Base-by-base conservation (phyloP, 1,139 yeast genomes). In the Suhomyces kunorum region DNA sequence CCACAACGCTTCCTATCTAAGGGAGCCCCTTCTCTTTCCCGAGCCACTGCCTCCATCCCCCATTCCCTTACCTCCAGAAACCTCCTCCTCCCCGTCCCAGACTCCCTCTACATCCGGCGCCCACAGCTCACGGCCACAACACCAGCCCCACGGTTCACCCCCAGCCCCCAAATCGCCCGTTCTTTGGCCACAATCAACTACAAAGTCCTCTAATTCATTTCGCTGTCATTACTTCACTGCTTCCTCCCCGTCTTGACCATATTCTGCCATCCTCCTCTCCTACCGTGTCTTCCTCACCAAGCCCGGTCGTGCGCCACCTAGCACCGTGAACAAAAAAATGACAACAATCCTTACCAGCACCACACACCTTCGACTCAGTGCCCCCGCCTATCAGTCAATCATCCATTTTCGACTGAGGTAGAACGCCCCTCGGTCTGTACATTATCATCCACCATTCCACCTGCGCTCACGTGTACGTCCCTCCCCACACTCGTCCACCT, bases 291-390 rank as follows among this genome's bases (percentile, higher is more conserved):
- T n/a, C n/a, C n/a, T n/a, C n/a, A n/a, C n/a, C n/a, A n/a, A 7
- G 15, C 19, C 18, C 16, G 42, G 44, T 40, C 44, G 44, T 40
- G 44, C 38, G 24, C 38, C 9, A 23, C 36, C 33, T 40, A 36
- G 24, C 37, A 22, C 35, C 16, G 24, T 36, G 44, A 40, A 40
- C 40, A 37, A 40, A 40, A 40, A 40, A 40, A 37, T 38, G 44
- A 40, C 43, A 40, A 40, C 44, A 40, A 40, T 40, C 44, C 44
- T 34, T 36, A 40, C 38, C 36, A 29, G 30, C 36, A 32, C 34
- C 31, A 20, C 24, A 38, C 28, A 34, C 34, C 37, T 26, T 17
- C 34, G 33, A 28, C 34, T 24, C 25, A 36, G 37, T 32, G 28
- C 39, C 32, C 37, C 35, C 28, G 36, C 34, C 30, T 26, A 36